phyloP scores from a whole-genome alignment of 2,329 filamentous ascomycete species.

The Penicillium rolfsii region DNA sequence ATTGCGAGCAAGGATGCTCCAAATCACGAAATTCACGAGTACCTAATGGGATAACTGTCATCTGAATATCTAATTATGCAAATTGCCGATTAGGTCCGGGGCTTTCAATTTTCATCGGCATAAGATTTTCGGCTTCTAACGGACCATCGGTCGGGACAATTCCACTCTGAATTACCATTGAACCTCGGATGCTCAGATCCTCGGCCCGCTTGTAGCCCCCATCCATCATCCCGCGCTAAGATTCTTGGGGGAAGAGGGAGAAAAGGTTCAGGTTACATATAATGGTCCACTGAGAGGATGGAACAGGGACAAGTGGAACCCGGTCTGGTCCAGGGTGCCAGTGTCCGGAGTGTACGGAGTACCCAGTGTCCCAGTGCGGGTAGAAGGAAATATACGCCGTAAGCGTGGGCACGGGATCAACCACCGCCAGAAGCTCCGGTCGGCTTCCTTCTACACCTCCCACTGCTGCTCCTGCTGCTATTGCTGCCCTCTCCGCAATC shows the following conservation, averaged over 20 bases:
- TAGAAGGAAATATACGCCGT: constrained; percentile 53
- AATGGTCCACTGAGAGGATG: not conserved
- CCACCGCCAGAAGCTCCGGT: constrained; percentile 12
- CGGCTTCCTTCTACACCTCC: constrained; percentile 25
- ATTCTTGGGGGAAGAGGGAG: not conserved
- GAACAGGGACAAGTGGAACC: constrained; percentile 10
- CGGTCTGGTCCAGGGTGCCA: constrained; percentile 1
- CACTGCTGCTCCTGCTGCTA: constrained; percentile 3
- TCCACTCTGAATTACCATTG: not conserved
- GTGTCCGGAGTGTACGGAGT: not conserved
- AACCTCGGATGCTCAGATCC: constrained; percentile 16
- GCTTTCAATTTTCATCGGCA: not conserved
- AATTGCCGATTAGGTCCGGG: not conserved
- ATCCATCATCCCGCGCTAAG: not conserved
- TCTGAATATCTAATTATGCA: not conserved
- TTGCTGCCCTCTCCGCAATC: constrained; percentile 6
- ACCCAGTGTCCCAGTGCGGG: constrained; percentile 23
- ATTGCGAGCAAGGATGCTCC: not conserved
- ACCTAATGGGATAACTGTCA: not conserved
- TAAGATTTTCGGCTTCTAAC: not conserved
- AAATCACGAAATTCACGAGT: not conserved
- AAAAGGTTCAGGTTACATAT: not conserved
- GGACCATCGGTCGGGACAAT: constrained; percentile 2
- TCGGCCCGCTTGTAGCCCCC: constrained; percentile 10
- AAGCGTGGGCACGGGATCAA: constrained; percentile 46